phyloP scores from a whole-genome alignment of 768 basidiomycete genomes.

The Suillus variegatus region DNA sequence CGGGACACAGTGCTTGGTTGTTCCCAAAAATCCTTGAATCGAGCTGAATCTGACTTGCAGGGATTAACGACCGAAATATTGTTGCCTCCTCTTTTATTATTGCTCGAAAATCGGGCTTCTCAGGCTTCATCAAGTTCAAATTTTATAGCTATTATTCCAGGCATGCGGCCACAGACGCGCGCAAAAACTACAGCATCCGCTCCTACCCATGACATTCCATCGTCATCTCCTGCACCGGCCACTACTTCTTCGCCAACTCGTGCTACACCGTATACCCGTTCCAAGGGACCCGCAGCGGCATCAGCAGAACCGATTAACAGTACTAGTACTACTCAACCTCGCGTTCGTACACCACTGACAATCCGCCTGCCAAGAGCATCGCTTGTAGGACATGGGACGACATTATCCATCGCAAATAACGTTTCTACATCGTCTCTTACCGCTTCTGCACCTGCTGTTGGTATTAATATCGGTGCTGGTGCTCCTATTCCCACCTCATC shows the following conservation, averaged over 20 bases:
- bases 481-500: neutral
- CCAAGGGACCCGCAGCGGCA: neutral
- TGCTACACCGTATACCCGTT: neutral
- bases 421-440: neutral
- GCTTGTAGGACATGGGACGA: neutral
- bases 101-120: neutral
- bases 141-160: neutral
- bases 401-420: neutral
- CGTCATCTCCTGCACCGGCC: neutral
- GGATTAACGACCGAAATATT: neutral
- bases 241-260: neutral
- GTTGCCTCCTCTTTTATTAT: neutral
- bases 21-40: neutral
- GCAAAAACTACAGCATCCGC: neutral
- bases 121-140: neutral
- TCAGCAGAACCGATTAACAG: neutral
- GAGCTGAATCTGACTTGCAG: neutral
- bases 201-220: neutral
- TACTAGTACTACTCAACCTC: neutral
- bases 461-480: neutral
- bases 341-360: neutral
- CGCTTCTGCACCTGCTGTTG: neutral
- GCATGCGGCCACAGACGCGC: neutral
- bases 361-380: constrained; percentile 4
- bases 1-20: neutral